Conservation (phyloP, 1,284 basidiomycete species). For the Malassezia sympodialis region DNA sequence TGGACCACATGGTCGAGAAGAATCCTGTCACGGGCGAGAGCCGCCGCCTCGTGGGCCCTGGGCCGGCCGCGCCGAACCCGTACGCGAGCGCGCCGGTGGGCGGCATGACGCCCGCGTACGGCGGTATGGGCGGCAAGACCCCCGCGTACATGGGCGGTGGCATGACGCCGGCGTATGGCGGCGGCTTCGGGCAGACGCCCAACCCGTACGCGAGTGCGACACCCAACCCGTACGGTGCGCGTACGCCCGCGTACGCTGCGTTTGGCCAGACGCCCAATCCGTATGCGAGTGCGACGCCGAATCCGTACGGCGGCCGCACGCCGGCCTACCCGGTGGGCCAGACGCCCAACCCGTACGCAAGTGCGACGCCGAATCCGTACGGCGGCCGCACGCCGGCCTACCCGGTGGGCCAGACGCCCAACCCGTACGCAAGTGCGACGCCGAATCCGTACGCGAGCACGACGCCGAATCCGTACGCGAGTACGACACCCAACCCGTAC, state of each 20-base stretch:
- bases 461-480: neutral
- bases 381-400: slow-evolving; percentile 7
- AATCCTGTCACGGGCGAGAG: slow-evolving; percentile 48
- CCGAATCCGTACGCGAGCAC: neutral
- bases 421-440: slow-evolving; percentile 5
- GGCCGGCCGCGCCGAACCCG: slow-evolving; percentile 16
- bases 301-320: slow-evolving; percentile 30
- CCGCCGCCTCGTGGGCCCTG: slow-evolving; percentile 18
- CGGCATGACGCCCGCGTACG: slow-evolving; percentile 25
- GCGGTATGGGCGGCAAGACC: slow-evolving; percentile 12
- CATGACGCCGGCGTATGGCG: slow-evolving; percentile 35
- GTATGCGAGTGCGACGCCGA: slow-evolving; percentile 10
- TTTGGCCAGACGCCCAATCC: slow-evolving; percentile 20
- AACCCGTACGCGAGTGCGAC: slow-evolving; percentile 8
- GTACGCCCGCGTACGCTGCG: neutral
- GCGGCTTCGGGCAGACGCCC: slow-evolving; percentile 6
- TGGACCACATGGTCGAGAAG: slow-evolving; percentile 66
- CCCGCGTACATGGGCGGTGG: slow-evolving; percentile 17
- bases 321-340: slow-evolving; percentile 26
- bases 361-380: slow-evolving; percentile 16
- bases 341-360: slow-evolving; percentile 15
- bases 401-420: slow-evolving; percentile 6
- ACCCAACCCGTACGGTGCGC: slow-evolving; percentile 10
- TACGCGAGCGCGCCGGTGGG: slow-evolving; percentile 15
- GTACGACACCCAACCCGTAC: slow-evolving; percentile 6